A percentile compares a stretch with the other conserved stretches of the same genome.
These are phyloP conservation scores for Amylocarpus encephaloides DNA, from an alignment of 2,329 filamentous ascomycete genomes.

Conservation along the genomic window DNA sequence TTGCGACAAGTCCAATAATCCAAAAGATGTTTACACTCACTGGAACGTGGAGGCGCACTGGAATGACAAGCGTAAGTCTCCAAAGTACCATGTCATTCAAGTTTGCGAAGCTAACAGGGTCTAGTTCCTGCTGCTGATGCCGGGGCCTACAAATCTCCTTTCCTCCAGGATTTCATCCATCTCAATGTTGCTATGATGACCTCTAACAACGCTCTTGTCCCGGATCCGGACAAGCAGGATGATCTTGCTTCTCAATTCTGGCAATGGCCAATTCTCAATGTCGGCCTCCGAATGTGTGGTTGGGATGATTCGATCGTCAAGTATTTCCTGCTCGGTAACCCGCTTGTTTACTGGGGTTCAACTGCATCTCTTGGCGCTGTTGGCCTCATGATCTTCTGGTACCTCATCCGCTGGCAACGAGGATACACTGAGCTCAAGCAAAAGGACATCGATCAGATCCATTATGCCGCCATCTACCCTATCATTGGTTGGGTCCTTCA, in stretches of 20 bases:
- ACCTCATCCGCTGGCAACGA: conserved; percentile 90
- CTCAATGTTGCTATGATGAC: conserved; percentile 99
- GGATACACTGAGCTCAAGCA: conserved; percentile 78
- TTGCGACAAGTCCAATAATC: conserved; percentile 88
- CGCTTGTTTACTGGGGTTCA: conserved; percentile 90
- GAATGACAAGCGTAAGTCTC: conserved; percentile 79
- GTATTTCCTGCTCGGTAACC: conserved; percentile 97
- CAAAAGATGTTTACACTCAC: conserved; percentile 89
- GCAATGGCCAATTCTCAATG: conserved; percentile 96
- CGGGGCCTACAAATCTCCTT: conserved; percentile 90
- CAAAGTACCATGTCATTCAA: not conserved
- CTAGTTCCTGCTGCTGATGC: conserved; percentile 82
- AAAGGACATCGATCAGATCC: conserved; percentile 83
- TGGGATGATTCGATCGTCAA: conserved; percentile 96
- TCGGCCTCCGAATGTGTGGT: conserved; percentile 95
- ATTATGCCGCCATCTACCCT: conserved; percentile 89
- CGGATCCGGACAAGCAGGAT: conserved; percentile 97
- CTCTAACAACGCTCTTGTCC: conserved; percentile 95
- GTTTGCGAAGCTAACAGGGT: conserved; percentile 30
- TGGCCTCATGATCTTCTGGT: conserved; percentile 69
- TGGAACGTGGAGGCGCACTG: conserved; percentile 97
- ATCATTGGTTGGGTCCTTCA: conserved; percentile 92
- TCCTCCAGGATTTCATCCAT: conserved; percentile 96
- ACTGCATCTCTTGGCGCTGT: conserved; percentile 73
- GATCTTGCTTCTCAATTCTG: conserved; percentile 94